Percentiles rank a stretch among this genome's conserved stretches.
These are phyloP conservation scores for Schoenoplectus triqueter DNA, from an alignment of 202 grass and related monocot genomes.

Conservation along the genomic window DNA sequence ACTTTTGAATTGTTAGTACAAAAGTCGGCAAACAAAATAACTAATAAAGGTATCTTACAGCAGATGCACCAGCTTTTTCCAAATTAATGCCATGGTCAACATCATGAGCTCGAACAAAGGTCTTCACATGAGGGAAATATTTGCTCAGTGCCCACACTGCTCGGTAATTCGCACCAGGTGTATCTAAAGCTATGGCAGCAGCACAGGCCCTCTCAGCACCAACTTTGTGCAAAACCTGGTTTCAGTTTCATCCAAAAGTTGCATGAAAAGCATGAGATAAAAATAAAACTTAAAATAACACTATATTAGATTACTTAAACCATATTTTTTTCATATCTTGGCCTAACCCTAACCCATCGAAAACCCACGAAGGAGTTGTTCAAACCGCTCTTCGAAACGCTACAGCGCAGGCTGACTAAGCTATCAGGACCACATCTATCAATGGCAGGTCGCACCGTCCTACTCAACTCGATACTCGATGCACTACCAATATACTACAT, in stretches of 20 bases:
- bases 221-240: slow-evolving; percentile 97
- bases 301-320: slow-evolving; percentile 15
- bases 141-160: slow-evolving; percentile 97
- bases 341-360: too few relatives aligned
- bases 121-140: slow-evolving; percentile 97
- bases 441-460: too few relatives aligned
- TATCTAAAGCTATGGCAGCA: slow-evolving; percentile 97
- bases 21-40: slow-evolving; percentile 22
- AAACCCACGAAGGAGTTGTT: too few relatives aligned
- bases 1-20: background rate
- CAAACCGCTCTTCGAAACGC: too few relatives aligned
- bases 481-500: too few relatives aligned
- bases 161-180: slow-evolving; percentile 97
- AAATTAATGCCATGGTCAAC: slow-evolving; percentile 98
- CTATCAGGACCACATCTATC: too few relatives aligned
- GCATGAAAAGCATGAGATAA: background rate
- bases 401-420: too few relatives aligned
- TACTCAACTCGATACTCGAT: too few relatives aligned
- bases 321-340: background rate
- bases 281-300: background rate
- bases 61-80: slow-evolving; percentile 94
- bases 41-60: slow-evolving; percentile 58
- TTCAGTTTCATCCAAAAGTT: slow-evolving; percentile 24
- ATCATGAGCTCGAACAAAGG: slow-evolving; percentile 98
- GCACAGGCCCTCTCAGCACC: slow-evolving; percentile 96